Conservation (phyloP, 768 basidiomycete species). For the Obba rivulosa region DNA sequence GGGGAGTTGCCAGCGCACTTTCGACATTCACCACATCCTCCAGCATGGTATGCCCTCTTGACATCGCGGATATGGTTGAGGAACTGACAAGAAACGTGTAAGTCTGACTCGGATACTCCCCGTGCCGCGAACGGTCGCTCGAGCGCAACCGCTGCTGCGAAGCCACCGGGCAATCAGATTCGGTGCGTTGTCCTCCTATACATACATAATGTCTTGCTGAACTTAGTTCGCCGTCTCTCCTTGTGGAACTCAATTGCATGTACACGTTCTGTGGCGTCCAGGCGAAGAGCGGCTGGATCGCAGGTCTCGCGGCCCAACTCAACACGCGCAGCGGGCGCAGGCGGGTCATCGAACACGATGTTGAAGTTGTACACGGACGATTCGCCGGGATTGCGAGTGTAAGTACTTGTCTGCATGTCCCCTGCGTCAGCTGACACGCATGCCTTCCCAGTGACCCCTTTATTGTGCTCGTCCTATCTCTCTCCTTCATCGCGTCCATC, state of each 20-base stretch:
- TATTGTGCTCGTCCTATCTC: constrained; percentile 91
- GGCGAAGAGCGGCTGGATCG: constrained; percentile 66
- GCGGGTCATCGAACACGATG: constrained; percentile 98
- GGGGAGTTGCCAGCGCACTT: constrained; percentile 22
- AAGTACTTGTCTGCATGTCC: constrained; percentile 31
- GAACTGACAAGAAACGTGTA: not conserved
- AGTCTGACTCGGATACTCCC: constrained; percentile 78
- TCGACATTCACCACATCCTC: constrained; percentile 11
- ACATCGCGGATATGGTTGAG: not conserved
- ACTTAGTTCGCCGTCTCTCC: not conserved
- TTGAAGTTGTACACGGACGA: constrained; percentile 98
- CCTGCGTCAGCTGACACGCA: not conserved
- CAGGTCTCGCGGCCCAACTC: constrained; percentile 79
- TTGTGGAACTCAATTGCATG: not conserved
- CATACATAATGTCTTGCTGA: not conserved
- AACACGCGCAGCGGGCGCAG: constrained; percentile 85
- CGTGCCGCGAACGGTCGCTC: constrained; percentile 31
- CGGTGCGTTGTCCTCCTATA: constrained; percentile 44
- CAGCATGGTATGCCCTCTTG: constrained; percentile 28
- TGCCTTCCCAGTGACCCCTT: constrained; percentile 76
- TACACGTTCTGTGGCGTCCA: constrained; percentile 20
- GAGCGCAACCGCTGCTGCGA: constrained; percentile 47
- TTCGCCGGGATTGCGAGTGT: constrained; percentile 96
- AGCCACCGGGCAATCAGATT: constrained; percentile 77
- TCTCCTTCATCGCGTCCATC: constrained; percentile 96